A percentile compares a stretch with the other conserved stretches of the same genome.
Evolutionary conservation across 139 green algal species (phyloP).

Genomic region (Desmodesmus armatus): DNA sequence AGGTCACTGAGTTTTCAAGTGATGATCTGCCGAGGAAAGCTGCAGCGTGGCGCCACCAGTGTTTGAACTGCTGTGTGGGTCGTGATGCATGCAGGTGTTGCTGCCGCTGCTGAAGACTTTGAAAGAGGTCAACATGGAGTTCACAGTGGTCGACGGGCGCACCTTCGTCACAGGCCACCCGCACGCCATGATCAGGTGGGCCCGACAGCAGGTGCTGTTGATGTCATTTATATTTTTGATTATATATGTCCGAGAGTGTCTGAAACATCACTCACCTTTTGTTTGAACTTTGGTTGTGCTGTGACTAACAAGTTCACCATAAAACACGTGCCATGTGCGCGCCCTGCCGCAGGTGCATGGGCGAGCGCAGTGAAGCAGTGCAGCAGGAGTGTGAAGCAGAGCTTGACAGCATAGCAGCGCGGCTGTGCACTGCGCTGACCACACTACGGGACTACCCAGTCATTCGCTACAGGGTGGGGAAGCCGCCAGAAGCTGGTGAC

Average conservation of each 20-base stretch:
- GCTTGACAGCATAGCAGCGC: slow-evolving; percentile 64
- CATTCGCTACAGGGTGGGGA: slow-evolving; percentile 66
- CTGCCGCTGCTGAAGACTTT: slow-evolving; percentile 66
- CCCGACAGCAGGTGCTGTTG: slow-evolving; percentile 40
- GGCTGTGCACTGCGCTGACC: slow-evolving; percentile 75
- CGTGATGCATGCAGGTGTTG: slow-evolving; percentile 39
- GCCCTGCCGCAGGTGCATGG: slow-evolving; percentile 38
- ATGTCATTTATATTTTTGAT: not conserved
- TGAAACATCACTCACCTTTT: not conserved
- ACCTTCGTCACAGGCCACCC: slow-evolving; percentile 86
- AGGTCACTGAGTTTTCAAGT: too few relatives aligned
- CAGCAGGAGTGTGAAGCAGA: slow-evolving; percentile 43
- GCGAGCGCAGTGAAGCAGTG: slow-evolving; percentile 37
- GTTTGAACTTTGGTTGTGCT: not conserved
- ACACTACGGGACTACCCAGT: slow-evolving; percentile 81
- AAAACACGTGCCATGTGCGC: too few relatives aligned
- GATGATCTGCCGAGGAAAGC: too few relatives aligned
- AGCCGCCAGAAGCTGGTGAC: slow-evolving; percentile 67
- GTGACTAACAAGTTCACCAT: too few relatives aligned
- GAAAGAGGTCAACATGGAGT: slow-evolving; percentile 92
- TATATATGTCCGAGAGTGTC: not conserved
- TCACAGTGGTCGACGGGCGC: slow-evolving; percentile 80
- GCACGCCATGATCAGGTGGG: slow-evolving; percentile 63
- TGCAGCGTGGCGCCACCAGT: too few relatives aligned
- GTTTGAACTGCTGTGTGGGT: too few relatives aligned